These are phyloP conservation scores for Eutypa lata DNA, from an alignment of 2,329 filamentous ascomycete genomes.

Conservation along the genomic window DNA sequence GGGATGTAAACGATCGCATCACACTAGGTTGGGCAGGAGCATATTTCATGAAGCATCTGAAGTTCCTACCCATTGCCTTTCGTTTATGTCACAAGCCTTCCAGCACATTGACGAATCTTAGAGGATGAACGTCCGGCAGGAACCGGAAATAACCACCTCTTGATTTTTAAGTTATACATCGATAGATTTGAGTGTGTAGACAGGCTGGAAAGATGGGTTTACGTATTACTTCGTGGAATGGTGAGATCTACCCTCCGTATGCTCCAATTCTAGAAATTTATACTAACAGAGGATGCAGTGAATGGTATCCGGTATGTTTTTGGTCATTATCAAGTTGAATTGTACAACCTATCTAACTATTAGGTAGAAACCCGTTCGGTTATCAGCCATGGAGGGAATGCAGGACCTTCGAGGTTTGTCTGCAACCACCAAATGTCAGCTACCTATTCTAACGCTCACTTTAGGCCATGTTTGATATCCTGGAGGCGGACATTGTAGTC, in stretches of 20 bases:
- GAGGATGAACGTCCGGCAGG: not conserved
- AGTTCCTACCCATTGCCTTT: too few species aligned
- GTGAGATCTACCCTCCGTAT: constrained; percentile 39
- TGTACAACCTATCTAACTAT: constrained; percentile 7
- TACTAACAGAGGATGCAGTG: constrained; percentile 46
- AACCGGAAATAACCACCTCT: not conserved
- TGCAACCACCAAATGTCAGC: not conserved
- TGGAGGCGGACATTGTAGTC: constrained; percentile 88
- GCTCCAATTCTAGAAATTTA: not conserved
- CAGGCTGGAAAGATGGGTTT: constrained; percentile 56
- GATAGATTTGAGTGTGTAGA: not conserved
- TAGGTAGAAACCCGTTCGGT: constrained; percentile 67
- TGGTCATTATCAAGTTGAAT: not conserved
- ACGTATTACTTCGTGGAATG: constrained; percentile 85
- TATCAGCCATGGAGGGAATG: constrained; percentile 79
- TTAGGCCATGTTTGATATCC: constrained; percentile 87
- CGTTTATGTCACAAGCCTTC: too few species aligned
- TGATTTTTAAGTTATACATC: not conserved
- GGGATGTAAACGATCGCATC: too few species aligned
- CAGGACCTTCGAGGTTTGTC: constrained; percentile 62
- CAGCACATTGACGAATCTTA: too few species aligned
- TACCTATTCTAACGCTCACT: constrained; percentile 2
- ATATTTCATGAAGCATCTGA: too few species aligned
- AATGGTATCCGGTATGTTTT: constrained; percentile 71
- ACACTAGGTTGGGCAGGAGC: too few species aligned